Percentiles rank a stretch among this genome's conserved stretches.
These are phyloP conservation scores for Psilocybe azurescens DNA, from an alignment of 768 basidiomycete species.

Conservation along the genomic window DNA sequence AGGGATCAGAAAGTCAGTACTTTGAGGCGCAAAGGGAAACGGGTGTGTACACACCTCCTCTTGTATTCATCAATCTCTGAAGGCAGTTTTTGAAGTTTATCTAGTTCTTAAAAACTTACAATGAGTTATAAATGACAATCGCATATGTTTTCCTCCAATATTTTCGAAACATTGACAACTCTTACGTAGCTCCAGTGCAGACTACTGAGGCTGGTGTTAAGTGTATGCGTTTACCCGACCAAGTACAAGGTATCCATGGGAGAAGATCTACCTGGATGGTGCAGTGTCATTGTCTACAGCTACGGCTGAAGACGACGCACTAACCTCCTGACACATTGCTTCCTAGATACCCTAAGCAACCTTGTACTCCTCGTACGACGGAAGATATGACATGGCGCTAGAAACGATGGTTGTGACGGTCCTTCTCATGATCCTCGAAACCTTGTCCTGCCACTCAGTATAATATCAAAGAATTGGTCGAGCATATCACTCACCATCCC, in stretches of 20 bases:
- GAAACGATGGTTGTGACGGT: conserved; percentile 7
- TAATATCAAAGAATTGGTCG: not conserved
- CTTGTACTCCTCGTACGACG: not conserved
- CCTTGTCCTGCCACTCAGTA: conserved; percentile 11
- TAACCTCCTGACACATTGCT: not conserved
- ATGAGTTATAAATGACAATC: too few species aligned
- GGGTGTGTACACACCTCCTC: too few species aligned
- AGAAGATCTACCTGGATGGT: not conserved
- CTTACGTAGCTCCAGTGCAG: too few species aligned
- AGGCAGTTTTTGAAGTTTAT: not conserved
- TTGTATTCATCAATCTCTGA: not conserved
- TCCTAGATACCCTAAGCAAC: not conserved
- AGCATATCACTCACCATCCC: not conserved
- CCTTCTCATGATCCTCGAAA: conserved; percentile 1
- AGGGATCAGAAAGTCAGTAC: not conserved
- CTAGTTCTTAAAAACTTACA: not conserved
- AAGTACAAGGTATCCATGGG: conserved; percentile 16
- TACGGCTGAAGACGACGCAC: not conserved
- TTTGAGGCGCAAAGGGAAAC: too few species aligned
- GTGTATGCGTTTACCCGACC: not conserved
- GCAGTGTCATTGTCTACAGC: not conserved
- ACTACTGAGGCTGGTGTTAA: too few species aligned
- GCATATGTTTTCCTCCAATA: too few species aligned
- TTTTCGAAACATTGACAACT: too few species aligned
- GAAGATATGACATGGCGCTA: not conserved